phyloP scores from a whole-genome alignment of 116 monocot genomes.

The Trichopus zeylanicus region DNA sequence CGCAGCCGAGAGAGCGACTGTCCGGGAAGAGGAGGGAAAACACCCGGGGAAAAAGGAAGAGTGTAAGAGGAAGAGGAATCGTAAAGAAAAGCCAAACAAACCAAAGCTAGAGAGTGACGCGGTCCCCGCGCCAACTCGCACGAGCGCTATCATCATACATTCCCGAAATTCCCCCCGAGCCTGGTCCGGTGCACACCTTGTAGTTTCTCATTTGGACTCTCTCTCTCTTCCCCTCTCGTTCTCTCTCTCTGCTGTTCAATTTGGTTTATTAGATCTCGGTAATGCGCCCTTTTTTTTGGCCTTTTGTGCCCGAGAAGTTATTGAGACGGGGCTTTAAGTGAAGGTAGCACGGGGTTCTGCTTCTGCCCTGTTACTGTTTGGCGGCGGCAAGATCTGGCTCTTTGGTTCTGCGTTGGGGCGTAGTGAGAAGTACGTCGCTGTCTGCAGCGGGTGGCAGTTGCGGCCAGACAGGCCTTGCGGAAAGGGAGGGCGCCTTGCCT shows the following conservation, averaged over 20 bases:
- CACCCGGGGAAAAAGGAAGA: not conserved
- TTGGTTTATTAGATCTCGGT: too few relatives aligned
- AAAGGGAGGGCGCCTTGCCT: constrained; percentile 12
- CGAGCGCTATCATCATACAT: not conserved
- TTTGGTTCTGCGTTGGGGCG: too few relatives aligned
- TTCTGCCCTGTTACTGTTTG: too few relatives aligned
- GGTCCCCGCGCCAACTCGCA: constrained; percentile 4
- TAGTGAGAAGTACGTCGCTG: too few relatives aligned
- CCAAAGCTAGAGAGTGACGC: not conserved
- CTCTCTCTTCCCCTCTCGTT: too few relatives aligned
- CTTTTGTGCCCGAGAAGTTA: too few relatives aligned
- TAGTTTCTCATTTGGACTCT: not conserved
- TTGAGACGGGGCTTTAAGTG: too few relatives aligned
- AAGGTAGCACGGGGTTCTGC: too few relatives aligned
- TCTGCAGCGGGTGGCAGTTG: constrained; percentile 60
- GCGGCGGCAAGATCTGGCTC: too few relatives aligned
- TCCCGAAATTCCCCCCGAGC: not conserved
- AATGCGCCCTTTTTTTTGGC: too few relatives aligned
- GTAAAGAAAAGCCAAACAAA: constrained; percentile 6
- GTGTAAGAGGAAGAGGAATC: too few relatives aligned
- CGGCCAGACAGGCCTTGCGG: constrained; percentile 15
- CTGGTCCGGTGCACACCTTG: not conserved
- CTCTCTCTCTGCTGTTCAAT: constrained; percentile 15
- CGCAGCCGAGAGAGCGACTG: constrained; percentile 17
- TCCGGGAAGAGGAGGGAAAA: not conserved